These are phyloP conservation scores for Phaseolus coccineus DNA, from an alignment of 331 rosid species.

Conservation along the genomic window DNA sequence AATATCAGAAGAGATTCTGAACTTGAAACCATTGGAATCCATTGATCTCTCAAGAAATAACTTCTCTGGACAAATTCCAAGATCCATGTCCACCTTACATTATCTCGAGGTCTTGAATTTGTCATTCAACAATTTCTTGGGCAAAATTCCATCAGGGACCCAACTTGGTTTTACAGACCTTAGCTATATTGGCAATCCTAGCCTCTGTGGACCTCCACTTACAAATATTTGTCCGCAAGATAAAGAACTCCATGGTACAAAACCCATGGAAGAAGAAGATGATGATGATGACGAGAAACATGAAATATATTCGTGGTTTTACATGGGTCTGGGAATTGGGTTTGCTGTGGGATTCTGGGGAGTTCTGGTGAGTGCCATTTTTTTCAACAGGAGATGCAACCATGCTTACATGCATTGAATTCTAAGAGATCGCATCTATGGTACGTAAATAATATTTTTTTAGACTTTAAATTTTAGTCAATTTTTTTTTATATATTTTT, in stretches of 20 bases:
- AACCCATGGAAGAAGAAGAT: background rate
- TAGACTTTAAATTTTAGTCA: background rate
- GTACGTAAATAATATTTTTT: background rate
- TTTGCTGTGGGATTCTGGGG: slow-evolving; percentile 19
- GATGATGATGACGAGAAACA: slow-evolving; percentile 22
- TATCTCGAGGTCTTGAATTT: background rate
- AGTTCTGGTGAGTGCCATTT: background rate
- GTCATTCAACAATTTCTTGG: slow-evolving; percentile 12
- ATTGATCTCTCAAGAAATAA: slow-evolving; percentile 40
- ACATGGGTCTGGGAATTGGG: slow-evolving; percentile 29
- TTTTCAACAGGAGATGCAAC: slow-evolving; percentile 2
- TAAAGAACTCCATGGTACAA: background rate
- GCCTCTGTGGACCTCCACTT: slow-evolving; percentile 45
- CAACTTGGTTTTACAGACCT: slow-evolving; percentile 17
- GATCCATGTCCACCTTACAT: background rate
- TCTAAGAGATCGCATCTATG: background rate
- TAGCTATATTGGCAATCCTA: background rate
- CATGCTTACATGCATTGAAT: background rate
- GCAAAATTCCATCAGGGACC: slow-evolving; percentile 22
- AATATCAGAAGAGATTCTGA: background rate
- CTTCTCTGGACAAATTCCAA: slow-evolving; percentile 39
- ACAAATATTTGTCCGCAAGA: background rate
- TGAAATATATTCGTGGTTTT: background rate
- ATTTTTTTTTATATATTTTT: too few relatives aligned
- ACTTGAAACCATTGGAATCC: background rate